Percentiles rank a stretch among this genome's conserved stretches.
Conservation (phyloP, 768 basidiomycete genomes). For the Hericium rajendrae region DNA sequence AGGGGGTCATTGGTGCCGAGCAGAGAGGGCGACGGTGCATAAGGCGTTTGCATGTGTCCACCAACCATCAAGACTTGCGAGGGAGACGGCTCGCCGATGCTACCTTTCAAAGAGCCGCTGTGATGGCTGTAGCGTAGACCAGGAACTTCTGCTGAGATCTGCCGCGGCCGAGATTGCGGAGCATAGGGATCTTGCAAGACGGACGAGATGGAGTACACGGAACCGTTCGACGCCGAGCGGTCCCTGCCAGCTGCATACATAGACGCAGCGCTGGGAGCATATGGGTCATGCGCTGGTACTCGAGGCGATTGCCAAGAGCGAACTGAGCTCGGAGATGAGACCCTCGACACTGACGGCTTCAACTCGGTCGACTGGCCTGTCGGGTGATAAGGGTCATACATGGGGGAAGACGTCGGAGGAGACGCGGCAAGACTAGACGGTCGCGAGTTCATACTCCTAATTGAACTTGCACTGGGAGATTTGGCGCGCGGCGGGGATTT, state of each 20-base stretch:
- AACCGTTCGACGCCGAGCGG: conserved; percentile 38
- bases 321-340: conserved; percentile 15
- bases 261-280: conserved; percentile 9
- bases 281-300: conserved; percentile 12
- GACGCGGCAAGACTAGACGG: not conserved
- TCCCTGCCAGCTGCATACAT: conserved; percentile 4
- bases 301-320: conserved; percentile 9
- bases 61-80: conserved; percentile 19
- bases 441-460: not conserved
- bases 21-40: conserved; percentile 80
- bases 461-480: not conserved
- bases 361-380: conserved; percentile 15
- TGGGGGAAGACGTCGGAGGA: not conserved
- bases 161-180: conserved; percentile 22
- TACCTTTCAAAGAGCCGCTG: not conserved
- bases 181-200: conserved; percentile 25
- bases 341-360: conserved; percentile 4
- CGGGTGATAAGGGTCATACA: conserved; percentile 14
- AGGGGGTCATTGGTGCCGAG: conserved; percentile 77
- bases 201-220: conserved; percentile 27
- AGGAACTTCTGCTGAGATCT: conserved; percentile 1
- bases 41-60: conserved; percentile 39
- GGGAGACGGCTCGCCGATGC: conserved; percentile 7
- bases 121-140: conserved; percentile 1
- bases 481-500: not conserved